Base-by-base conservation (phyloP, 179 eudicot species). In the Silene coronaria region DNA sequence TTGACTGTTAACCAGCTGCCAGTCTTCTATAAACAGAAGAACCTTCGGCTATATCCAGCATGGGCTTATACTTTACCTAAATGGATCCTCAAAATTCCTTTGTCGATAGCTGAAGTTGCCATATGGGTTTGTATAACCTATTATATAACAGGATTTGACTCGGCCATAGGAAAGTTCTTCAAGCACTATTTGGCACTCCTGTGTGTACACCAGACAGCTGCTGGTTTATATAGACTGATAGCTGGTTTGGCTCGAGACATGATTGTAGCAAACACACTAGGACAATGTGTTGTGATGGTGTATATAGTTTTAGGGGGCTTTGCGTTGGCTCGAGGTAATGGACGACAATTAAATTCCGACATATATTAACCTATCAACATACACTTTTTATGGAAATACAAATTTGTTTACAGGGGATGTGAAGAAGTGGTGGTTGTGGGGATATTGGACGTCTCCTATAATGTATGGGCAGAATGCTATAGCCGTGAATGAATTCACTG, bases 11-110 rank as follows among this genome's bases (percentile, higher is more conserved):
- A 76, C 69, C 88, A 85, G 73, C 88, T 89, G 73, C 90, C 91
- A 0, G 83, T 82, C 22, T 89, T 86, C 34, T 88, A 82, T 76
- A 89, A 89, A 84, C 93, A 89, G 67, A 69, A 89, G 27, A 87
- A 86, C 79, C 82, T 86, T 58, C 83, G 81, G 3, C 86, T 89
- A 45, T 89, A 80, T 28, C 94, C 91, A 21, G 79, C 91, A 6
- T 89, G 91, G 93, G 88, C 89, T 60, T 88, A 85, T 64, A 71
- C 87, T 65, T 57, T 89, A 73, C 91, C 91, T 5, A 73, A 81
- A 28, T 88, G 87, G 88, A 74, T 89, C 19, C 90, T 69, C 27
- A 83, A 81, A 62, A 74, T 88, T 45, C 87, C 89, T n/a, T 57
- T 89, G 66, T 76, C 87, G 21, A 59, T 89, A 36, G 67, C 82